A percentile compares a stretch with the other conserved stretches of the same genome.
Conservation (phyloP, 441 rosid genomes). For the Pelargonium citronellum region DNA sequence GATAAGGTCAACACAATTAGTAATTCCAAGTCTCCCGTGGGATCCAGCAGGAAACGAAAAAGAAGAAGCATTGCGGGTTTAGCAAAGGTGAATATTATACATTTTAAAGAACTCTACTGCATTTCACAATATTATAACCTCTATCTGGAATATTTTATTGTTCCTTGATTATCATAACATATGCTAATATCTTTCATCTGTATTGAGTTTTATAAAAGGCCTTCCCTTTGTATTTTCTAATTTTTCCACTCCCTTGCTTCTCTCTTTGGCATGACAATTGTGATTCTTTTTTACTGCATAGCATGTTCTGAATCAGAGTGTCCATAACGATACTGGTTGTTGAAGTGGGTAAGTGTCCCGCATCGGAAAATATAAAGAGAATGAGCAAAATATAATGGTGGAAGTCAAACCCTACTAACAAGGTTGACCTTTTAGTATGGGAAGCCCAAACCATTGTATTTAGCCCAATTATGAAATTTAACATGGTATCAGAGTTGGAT, state of each 20-base stretch:
- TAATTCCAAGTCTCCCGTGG: conserved; percentile 47
- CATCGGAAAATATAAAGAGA: too few species aligned
- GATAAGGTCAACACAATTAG: conserved; percentile 27
- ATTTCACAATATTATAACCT: background rate
- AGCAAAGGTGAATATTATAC: conserved; percentile 50
- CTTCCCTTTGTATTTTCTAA: background rate
- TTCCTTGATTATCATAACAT: background rate
- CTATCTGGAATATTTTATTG: background rate
- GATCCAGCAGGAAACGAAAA: conserved; percentile 65
- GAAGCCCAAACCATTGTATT: too few species aligned
- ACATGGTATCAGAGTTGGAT: too few species aligned
- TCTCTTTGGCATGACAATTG: too few species aligned
- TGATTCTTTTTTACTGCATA: too few species aligned
- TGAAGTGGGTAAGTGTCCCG: too few species aligned
- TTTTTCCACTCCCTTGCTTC: background rate
- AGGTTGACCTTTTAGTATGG: too few species aligned
- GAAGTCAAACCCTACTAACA: too few species aligned
- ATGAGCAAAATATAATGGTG: too few species aligned
- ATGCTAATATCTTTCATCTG: background rate
- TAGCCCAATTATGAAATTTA: too few species aligned
- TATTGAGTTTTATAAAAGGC: background rate
- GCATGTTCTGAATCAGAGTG: too few species aligned
- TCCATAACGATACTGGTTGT: too few species aligned
- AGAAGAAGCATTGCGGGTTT: conserved; percentile 65
- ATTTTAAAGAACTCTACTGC: background rate